Conservation (phyloP, 2,329 filamentous ascomycete species). For the Cryphonectria japonica region DNA sequence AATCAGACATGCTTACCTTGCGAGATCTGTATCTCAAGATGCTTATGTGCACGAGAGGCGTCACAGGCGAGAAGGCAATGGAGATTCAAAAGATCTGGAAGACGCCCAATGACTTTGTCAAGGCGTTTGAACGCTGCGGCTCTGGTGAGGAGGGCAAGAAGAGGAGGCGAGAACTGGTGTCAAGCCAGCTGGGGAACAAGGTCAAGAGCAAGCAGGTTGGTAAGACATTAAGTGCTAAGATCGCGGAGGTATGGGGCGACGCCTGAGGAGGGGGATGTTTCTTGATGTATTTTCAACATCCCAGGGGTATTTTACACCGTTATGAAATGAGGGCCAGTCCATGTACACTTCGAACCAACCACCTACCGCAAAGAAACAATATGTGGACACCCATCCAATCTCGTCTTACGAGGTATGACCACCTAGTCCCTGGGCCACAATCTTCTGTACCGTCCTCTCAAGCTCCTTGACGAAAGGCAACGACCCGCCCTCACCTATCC, state of each 20-base stretch:
- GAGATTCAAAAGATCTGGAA: conserved; percentile 81
- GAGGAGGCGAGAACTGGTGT: conserved; percentile 64
- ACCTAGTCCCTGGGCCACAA: conserved; percentile 71
- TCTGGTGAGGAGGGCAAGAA: conserved; percentile 54
- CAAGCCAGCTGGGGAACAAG: conserved; percentile 57
- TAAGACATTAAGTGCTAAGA: conserved; percentile 67
- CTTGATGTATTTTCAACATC: background rate
- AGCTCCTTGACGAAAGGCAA: conserved; percentile 69
- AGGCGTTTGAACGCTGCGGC: conserved; percentile 65
- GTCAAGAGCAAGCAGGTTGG: conserved; percentile 71
- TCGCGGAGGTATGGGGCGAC: conserved; percentile 74
- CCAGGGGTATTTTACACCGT: background rate
- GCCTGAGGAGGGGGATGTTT: conserved; percentile 35
- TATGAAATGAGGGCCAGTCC: background rate
- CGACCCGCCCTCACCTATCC: conserved; percentile 64
- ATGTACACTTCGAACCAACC: background rate
- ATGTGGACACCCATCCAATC: background rate
- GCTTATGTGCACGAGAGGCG: conserved; percentile 78
- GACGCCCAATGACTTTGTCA: conserved; percentile 72
- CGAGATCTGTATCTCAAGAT: conserved; percentile 81
- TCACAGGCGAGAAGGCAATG: conserved; percentile 77
- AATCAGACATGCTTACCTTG: conserved; percentile 74
- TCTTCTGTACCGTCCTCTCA: conserved; percentile 72
- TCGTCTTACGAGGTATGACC: conserved; percentile 26
- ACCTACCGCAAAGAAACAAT: background rate